These are phyloP conservation scores for Coniferiporia sulphurascens DNA, from an alignment of 1,284 basidiomycete genomes.

Conservation along the genomic window DNA sequence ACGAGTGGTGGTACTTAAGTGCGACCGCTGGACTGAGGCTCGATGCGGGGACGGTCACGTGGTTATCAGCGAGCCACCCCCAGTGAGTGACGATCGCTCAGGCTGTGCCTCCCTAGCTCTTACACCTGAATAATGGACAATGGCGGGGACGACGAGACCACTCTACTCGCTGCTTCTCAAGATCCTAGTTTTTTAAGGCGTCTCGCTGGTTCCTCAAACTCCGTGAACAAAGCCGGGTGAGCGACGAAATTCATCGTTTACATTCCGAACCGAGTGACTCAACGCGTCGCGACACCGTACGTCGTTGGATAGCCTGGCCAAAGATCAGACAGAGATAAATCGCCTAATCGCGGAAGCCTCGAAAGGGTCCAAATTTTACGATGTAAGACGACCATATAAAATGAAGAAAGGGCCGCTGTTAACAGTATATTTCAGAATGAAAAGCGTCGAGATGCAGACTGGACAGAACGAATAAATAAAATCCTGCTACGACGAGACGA, in stretches of 20 bases:
- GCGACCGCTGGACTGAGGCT: too few relatives aligned
- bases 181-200: conserved; percentile 65
- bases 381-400: conserved; percentile 38
- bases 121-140: neutral
- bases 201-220: conserved; percentile 63
- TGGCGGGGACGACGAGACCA: conserved; percentile 1
- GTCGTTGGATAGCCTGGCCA: conserved; percentile 48
- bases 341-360: conserved; percentile 76
- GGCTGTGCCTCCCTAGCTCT: neutral
- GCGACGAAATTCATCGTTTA: conserved; percentile 22
- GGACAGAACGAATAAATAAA: conserved; percentile 64
- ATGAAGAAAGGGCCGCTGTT: neutral
- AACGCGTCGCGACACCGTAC: neutral
- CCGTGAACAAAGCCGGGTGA: conserved; percentile 68
- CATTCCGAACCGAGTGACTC: neutral
- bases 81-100: neutral
- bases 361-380: conserved; percentile 81
- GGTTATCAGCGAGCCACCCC: neutral
- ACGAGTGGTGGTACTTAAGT: too few relatives aligned
- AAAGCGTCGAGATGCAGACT: conserved; percentile 75
- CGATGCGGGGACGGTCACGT: neutral
- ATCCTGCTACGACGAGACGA: conserved; percentile 64
- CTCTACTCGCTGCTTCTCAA: conserved; percentile 36
- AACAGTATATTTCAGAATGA: conserved; percentile 33
- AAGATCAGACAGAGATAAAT: conserved; percentile 77